Evolutionary conservation across 2,329 filamentous ascomycete genomes (phyloP).

Genomic region (Colletotrichum sp.): DNA sequence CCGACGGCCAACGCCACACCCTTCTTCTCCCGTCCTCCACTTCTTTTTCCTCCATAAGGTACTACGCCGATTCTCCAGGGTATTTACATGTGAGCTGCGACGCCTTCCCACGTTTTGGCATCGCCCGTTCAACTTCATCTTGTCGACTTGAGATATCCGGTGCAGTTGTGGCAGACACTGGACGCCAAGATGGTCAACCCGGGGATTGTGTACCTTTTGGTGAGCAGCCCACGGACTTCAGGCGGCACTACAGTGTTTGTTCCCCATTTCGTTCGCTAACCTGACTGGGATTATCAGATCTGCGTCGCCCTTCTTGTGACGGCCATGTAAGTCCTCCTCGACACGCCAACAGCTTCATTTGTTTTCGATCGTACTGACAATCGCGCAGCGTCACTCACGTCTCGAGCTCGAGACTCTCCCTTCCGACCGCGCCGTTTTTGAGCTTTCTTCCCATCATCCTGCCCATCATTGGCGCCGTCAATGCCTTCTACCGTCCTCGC

Average conservation of each 20-base stretch:
- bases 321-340: slow-evolving; percentile 29
- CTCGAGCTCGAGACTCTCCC: slow-evolving; percentile 40
- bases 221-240: slow-evolving; percentile 17
- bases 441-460: slow-evolving; percentile 43
- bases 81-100: neutral
- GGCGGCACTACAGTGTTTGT: neutral
- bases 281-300: slow-evolving; percentile 23
- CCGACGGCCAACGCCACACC: slow-evolving; percentile 9
- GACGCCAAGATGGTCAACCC: slow-evolving; percentile 28
- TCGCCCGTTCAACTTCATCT: neutral
- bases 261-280: neutral
- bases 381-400: slow-evolving; percentile 41
- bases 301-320: slow-evolving; percentile 32
- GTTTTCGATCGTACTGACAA: neutral
- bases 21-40: neutral
- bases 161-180: neutral
- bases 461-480: slow-evolving; percentile 41
- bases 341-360: neutral
- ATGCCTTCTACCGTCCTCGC: slow-evolving; percentile 37
- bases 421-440: slow-evolving; percentile 39
- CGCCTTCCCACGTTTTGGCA: neutral
- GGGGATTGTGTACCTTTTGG: slow-evolving; percentile 33
- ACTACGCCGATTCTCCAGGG: neutral
- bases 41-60: neutral
- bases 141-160: neutral